Evolutionary conservation across 2,329 filamentous ascomycete species (phyloP).

Genomic region (Macrophomina tecta): DNA sequence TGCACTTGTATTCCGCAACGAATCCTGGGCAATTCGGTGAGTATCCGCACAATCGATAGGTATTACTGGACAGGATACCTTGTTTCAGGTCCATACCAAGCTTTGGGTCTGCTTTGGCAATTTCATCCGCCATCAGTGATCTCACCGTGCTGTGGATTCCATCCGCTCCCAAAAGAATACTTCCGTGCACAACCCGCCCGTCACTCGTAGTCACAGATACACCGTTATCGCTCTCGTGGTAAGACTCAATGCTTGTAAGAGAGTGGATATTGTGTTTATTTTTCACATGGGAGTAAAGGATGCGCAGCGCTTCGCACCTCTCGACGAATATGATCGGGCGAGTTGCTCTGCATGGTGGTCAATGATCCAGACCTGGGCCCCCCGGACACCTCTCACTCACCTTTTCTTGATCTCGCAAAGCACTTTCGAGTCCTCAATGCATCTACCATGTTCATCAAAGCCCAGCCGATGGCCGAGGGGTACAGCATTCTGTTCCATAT

Average conservation of each 20-base stretch:
- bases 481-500: neutral
- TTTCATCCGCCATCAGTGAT: conserved; percentile 13
- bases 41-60: neutral
- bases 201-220: conserved; percentile 32
- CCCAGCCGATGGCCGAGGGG: neutral
- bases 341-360: neutral
- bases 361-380: neutral
- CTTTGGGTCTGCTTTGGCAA: neutral
- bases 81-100: neutral
- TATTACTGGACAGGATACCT: neutral
- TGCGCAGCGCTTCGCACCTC: neutral
- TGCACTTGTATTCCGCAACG: neutral
- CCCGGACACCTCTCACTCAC: neutral
- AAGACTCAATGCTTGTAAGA: neutral
- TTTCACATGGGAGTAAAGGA: conserved; percentile 31
- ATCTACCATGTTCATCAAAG: conserved; percentile 1
- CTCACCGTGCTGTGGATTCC: conserved; percentile 23
- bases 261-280: conserved; percentile 33
- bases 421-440: conserved; percentile 2
- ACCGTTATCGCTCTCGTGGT: neutral
- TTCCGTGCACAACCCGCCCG: conserved; percentile 24
- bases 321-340: conserved; percentile 4
- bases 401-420: neutral
- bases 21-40: neutral
- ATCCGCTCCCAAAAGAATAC: conserved; percentile 18